Percentiles rank a stretch among this genome's conserved stretches.
Conservation (phyloP, 2,329 filamentous ascomycete species). For the Oidium heveae region DNA sequence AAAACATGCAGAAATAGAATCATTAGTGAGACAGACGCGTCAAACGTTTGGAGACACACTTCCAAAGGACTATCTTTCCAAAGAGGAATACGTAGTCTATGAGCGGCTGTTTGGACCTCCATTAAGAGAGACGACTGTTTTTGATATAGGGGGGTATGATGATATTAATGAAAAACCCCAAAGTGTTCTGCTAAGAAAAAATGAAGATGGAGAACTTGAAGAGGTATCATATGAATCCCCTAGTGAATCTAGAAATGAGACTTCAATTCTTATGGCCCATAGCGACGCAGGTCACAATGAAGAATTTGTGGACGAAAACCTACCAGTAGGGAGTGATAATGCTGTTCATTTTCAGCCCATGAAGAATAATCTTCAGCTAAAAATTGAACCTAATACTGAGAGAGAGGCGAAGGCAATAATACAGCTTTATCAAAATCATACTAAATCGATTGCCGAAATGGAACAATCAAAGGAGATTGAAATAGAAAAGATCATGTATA, state of each 20-base stretch:
- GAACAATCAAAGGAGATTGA: constrained; percentile 9
- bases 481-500: constrained; percentile 7
- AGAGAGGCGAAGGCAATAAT: constrained; percentile 13
- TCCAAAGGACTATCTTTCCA: constrained; percentile 42
- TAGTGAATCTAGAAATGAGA: not conserved
- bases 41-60: constrained; percentile 54
- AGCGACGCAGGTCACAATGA: not conserved
- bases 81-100: constrained; percentile 51
- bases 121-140: constrained; percentile 30
- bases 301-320: not conserved
- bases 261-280: not conserved
- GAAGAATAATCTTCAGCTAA: constrained; percentile 2
- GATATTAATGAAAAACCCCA: constrained; percentile 18
- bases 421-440: constrained; percentile 13
- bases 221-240: constrained; percentile 20
- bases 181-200: constrained; percentile 27
- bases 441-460: constrained; percentile 3
- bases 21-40: constrained; percentile 42
- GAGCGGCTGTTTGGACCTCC: constrained; percentile 61
- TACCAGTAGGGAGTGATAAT: not conserved
- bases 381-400: constrained; percentile 10
- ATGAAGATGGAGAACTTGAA: constrained; percentile 31
- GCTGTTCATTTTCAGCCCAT: not conserved
- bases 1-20: constrained; percentile 24
- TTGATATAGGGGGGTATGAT: constrained; percentile 24